A percentile compares a stretch with the other conserved stretches of the same genome.
These are phyloP conservation scores for Citrus medica DNA, from an alignment of 345 rosid genomes.

Conservation along the genomic window DNA sequence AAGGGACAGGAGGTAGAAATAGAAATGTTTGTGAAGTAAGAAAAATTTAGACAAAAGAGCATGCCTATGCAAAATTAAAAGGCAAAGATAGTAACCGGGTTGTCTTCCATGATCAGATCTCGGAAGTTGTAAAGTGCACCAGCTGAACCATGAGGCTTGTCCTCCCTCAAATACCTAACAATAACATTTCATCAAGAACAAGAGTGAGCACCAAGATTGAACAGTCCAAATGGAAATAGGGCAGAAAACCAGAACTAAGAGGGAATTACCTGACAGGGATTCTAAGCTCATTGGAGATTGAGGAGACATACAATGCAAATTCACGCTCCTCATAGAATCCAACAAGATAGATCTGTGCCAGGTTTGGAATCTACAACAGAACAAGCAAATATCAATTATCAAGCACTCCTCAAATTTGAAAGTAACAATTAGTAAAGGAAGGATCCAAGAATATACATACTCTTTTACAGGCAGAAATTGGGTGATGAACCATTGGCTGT, in stretches of 20 bases:
- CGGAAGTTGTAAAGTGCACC: constrained; percentile 83
- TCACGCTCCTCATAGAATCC: constrained; percentile 96
- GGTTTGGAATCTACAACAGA: constrained; percentile 66
- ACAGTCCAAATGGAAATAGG: background rate
- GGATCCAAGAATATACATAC: constrained; percentile 40
- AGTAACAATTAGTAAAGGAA: background rate
- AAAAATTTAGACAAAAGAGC: background rate
- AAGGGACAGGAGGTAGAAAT: background rate
- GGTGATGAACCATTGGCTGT: constrained; percentile 97
- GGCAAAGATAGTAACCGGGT: constrained; percentile 50
- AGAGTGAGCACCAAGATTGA: background rate
- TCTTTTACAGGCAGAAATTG: constrained; percentile 94
- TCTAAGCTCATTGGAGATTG: constrained; percentile 83
- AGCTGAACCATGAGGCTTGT: constrained; percentile 90
- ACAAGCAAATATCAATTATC: constrained; percentile 10
- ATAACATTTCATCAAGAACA: background rate
- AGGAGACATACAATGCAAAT: constrained; percentile 75
- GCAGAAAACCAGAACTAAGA: background rate
- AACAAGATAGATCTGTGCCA: constrained; percentile 69
- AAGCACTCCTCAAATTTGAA: constrained; percentile 7
- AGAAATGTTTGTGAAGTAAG: background rate
- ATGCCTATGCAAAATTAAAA: constrained; percentile 2
- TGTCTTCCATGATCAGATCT: constrained; percentile 82
- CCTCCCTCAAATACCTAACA: constrained; percentile 76
- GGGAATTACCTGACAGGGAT: constrained; percentile 72